Conservation (phyloP, 306 rosid species). For the Sesbania bispinosa region DNA sequence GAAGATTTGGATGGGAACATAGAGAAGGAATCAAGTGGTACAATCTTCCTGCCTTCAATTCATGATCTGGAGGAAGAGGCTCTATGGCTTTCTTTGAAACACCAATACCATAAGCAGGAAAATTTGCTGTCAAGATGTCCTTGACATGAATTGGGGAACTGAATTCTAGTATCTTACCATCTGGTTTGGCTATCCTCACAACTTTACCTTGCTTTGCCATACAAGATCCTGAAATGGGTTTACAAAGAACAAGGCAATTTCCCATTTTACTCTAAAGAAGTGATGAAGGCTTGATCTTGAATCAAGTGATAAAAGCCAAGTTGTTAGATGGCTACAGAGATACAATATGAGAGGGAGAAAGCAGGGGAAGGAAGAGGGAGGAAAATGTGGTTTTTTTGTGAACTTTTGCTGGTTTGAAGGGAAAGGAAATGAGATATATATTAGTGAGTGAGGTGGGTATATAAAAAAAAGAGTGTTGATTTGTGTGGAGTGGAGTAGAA, state of each 20-base stretch:
- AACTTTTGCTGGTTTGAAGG: constrained; percentile 16
- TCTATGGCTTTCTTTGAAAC: constrained; percentile 42
- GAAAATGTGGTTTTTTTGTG: not conserved
- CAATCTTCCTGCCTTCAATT: constrained; percentile 49
- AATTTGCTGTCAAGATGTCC: constrained; percentile 43
- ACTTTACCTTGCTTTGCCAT: constrained; percentile 23
- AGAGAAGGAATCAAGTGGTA: constrained; percentile 49
- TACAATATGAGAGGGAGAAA: constrained; percentile 2
- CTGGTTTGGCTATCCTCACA: constrained; percentile 47
- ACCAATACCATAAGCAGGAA: constrained; percentile 33
- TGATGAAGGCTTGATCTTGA: not conserved
- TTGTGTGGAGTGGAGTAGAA: constrained; percentile 45
- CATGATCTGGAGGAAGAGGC: constrained; percentile 41
- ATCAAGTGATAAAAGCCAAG: not conserved
- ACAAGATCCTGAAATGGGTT: constrained; percentile 13
- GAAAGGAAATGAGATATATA: constrained; percentile 34
- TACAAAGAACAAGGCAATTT: constrained; percentile 40
- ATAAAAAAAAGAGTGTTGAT: constrained; percentile 32
- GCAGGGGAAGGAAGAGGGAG: constrained; percentile 17
- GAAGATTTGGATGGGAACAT: not conserved
- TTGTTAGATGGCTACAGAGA: constrained; percentile 15
- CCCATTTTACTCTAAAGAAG: constrained; percentile 46
- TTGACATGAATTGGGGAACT: constrained; percentile 43
- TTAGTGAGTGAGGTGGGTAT: not conserved
- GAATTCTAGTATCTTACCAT: constrained; percentile 55